Percentiles rank a stretch among this genome's conserved stretches.
These are phyloP conservation scores for Apostasia ramifera DNA, from an alignment of 106 monocot genomes.

Conservation along the genomic window DNA sequence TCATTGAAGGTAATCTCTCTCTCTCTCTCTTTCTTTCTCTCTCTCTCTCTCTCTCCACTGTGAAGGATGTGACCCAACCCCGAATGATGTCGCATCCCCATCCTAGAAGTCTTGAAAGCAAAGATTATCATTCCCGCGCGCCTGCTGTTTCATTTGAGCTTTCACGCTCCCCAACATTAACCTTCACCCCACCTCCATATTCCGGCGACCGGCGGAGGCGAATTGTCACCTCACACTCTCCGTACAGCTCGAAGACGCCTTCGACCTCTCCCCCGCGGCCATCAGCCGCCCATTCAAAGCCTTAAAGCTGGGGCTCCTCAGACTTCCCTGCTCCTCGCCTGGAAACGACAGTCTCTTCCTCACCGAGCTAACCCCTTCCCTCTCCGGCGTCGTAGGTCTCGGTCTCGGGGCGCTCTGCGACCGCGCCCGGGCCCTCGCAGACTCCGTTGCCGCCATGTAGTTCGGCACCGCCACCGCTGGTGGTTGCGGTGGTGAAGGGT, in stretches of 20 bases:
- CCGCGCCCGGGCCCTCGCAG: slow-evolving; percentile 36
- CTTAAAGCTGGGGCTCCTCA: neutral
- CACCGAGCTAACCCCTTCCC: neutral
- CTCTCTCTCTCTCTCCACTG: neutral
- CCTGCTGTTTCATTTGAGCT: no score
- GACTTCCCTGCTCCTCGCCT: neutral
- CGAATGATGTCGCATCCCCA: slow-evolving; percentile 7
- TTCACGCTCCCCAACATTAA: neutral
- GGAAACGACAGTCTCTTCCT: slow-evolving; percentile 8
- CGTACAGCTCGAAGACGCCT: no score
- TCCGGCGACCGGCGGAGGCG: neutral
- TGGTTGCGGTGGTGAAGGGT: slow-evolving; percentile 1
- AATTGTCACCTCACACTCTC: neutral
- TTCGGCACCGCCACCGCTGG: slow-evolving; percentile 24
- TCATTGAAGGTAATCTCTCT: neutral
- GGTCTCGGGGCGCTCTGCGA: slow-evolving; percentile 54
- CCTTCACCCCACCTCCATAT: neutral
- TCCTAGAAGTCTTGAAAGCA: neutral
- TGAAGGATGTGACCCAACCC: neutral
- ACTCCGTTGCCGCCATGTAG: slow-evolving; percentile 63
- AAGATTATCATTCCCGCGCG: no score
- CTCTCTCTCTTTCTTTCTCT: neutral
- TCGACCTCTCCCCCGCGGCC: neutral
- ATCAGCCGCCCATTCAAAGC: neutral
- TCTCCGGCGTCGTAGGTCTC: slow-evolving; percentile 14